phyloP scores from a whole-genome alignment of 1,139 yeast species.

The Saccharomycopsis phalli region DNA sequence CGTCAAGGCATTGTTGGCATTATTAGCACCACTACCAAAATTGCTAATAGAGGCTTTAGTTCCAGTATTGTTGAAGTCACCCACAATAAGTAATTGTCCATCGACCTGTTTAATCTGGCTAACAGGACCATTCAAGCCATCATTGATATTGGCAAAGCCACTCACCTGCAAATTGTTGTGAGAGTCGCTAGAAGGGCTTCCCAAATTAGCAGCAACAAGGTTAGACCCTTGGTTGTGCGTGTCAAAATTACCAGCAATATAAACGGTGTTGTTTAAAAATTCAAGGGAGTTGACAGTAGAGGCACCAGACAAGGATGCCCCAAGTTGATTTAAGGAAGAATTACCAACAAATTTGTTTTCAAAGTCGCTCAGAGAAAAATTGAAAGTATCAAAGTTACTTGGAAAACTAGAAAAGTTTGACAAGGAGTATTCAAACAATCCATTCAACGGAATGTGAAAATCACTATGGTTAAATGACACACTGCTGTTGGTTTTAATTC shows the following conservation, averaged over 20 bases:
- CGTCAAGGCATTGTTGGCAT: slow-evolving; percentile 25
- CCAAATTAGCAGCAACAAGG: slow-evolving; percentile 25
- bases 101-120: slow-evolving; percentile 24
- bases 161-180: slow-evolving; percentile 14
- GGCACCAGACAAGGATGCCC: slow-evolving; percentile 38
- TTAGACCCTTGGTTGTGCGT: slow-evolving; percentile 31
- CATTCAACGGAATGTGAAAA: slow-evolving; percentile 40
- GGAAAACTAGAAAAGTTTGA: slow-evolving; percentile 53
- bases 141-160: slow-evolving; percentile 22
- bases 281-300: slow-evolving; percentile 35
- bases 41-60: slow-evolving; percentile 21
- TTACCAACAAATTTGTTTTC: slow-evolving; percentile 48
- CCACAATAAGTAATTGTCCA: slow-evolving; percentile 30
- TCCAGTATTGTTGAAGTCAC: slow-evolving; percentile 31
- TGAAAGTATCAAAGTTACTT: slow-evolving; percentile 26
- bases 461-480: slow-evolving; percentile 17
- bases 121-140: slow-evolving; percentile 35
- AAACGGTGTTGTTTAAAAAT: slow-evolving; percentile 27
- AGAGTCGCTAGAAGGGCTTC: neutral
- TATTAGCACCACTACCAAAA: slow-evolving; percentile 25
- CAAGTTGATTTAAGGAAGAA: slow-evolving; percentile 58
- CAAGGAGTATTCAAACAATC: slow-evolving; percentile 74
- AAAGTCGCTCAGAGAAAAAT: slow-evolving; percentile 28
- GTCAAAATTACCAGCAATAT: slow-evolving; percentile 44
- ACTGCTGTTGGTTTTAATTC: slow-evolving; percentile 14